Evolutionary conservation across 768 basidiomycete species (phyloP).

Genomic region (Naganishia vaughanmartiniae): DNA sequence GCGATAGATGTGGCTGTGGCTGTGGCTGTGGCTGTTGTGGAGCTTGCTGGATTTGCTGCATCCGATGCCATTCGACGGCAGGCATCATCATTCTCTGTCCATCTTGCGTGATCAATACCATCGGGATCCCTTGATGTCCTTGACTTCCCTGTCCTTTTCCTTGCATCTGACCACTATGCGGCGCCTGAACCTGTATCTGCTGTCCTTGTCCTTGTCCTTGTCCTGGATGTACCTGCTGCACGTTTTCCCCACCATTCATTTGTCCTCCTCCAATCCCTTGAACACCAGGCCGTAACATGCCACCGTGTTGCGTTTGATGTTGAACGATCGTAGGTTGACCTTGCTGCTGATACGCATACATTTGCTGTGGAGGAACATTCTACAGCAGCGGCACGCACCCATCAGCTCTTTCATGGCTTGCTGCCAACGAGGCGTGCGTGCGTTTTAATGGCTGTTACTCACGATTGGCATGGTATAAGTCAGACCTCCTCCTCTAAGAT

Average conservation of each 20-base stretch:
- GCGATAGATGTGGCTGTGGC: background rate
- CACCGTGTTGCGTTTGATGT: background rate
- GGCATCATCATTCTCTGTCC: conserved; percentile 20
- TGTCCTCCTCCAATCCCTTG: background rate
- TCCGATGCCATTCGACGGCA: conserved; percentile 2
- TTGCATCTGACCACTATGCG: background rate
- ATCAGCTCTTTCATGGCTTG: too few species aligned
- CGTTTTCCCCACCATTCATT: background rate
- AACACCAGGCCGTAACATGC: background rate
- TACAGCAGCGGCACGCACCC: background rate
- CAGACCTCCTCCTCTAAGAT: background rate
- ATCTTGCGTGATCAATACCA: conserved; percentile 12
- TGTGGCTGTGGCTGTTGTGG: conserved; percentile 5
- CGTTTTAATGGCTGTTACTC: background rate
- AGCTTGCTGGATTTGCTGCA: background rate
- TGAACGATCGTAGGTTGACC: background rate
- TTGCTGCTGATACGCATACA: conserved; percentile 2
- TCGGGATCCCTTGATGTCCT: background rate
- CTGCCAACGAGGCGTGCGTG: too few species aligned
- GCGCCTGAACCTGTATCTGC: background rate
- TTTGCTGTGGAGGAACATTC: background rate
- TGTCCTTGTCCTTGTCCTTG: background rate
- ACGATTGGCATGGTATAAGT: background rate
- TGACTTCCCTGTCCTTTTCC: background rate
- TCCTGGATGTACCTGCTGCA: background rate